Conservation (phyloP, 179 eudicot genomes). For the Patellifolia procumbens region DNA sequence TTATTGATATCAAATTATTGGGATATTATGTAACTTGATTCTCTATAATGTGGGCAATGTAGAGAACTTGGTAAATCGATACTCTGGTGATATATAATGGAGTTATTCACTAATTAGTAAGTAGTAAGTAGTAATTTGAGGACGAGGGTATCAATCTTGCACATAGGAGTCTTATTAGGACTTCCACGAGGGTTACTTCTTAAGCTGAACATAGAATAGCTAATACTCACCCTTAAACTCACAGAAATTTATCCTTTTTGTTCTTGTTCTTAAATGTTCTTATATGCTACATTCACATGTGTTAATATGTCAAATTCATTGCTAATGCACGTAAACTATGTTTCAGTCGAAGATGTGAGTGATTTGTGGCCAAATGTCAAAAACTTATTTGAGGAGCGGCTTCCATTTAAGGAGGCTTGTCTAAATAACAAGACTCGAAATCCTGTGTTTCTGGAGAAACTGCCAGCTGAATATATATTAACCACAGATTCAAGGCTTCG, state of each 20-base stretch:
- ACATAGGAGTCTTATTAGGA: neutral
- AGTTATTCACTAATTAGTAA: neutral
- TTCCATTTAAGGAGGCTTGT: conserved; percentile 73
- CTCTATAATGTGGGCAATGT: neutral
- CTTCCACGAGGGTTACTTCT: too few species aligned
- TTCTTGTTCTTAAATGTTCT: neutral
- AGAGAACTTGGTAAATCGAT: too few species aligned
- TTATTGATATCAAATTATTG: neutral
- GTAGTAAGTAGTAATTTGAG: too few species aligned
- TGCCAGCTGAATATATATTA: conserved; percentile 77
- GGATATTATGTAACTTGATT: neutral
- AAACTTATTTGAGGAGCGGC: conserved; percentile 63
- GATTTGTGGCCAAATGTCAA: conserved; percentile 89
- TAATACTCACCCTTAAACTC: too few species aligned
- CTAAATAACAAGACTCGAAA: conserved; percentile 92
- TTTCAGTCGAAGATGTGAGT: conserved; percentile 96
- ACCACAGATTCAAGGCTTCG: conserved; percentile 97
- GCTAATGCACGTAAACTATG: conserved; percentile 18
- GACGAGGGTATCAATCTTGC: neutral
- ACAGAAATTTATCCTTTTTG: too few species aligned
- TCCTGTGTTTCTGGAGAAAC: conserved; percentile 72
- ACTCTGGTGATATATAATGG: neutral
- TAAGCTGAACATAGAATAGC: too few species aligned
- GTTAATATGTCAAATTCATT: neutral
- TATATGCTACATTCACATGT: too few species aligned